Percentiles rank a stretch among this genome's conserved stretches.
Evolutionary conservation across 345 rosid species (phyloP).

Genomic region (Brassica nigra): DNA sequence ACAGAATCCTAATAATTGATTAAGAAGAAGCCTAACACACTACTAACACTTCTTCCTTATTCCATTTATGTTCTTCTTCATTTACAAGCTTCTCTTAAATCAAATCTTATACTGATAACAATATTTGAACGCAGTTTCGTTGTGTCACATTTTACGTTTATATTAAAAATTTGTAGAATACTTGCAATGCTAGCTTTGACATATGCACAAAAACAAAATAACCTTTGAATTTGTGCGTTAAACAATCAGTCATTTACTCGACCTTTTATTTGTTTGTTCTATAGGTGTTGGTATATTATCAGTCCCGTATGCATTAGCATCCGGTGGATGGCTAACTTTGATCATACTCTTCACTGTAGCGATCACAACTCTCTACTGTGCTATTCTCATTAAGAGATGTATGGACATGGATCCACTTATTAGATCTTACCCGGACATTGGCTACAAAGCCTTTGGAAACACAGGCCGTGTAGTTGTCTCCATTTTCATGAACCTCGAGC

Average conservation of each 20-base stretch:
- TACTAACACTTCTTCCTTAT: conserved; percentile 22
- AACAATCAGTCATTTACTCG: background rate
- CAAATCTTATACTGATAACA: background rate
- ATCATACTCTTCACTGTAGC: conserved; percentile 59
- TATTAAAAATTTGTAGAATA: background rate
- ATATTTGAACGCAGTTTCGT: background rate
- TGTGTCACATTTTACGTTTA: background rate
- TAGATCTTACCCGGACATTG: conserved; percentile 80
- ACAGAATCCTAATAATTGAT: too few species aligned
- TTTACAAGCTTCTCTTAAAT: conserved; percentile 3
- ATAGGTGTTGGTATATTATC: conserved; percentile 91
- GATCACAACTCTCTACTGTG: conserved; percentile 62
- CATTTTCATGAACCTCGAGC: conserved; percentile 72
- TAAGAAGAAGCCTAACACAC: conserved; percentile 2
- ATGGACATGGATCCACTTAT: conserved; percentile 71
- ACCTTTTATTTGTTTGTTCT: background rate
- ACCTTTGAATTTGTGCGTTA: background rate
- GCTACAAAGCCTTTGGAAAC: conserved; percentile 73
- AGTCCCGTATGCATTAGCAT: conserved; percentile 75
- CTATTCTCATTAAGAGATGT: conserved; percentile 73
- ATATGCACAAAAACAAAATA: background rate
- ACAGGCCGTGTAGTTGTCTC: conserved; percentile 62
- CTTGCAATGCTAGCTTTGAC: background rate
- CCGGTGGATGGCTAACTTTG: conserved; percentile 95
- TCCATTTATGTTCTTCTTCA: conserved; percentile 21